phyloP scores from a whole-genome alignment of 2,329 filamentous ascomycete genomes.

The Laburnicola sp. region DNA sequence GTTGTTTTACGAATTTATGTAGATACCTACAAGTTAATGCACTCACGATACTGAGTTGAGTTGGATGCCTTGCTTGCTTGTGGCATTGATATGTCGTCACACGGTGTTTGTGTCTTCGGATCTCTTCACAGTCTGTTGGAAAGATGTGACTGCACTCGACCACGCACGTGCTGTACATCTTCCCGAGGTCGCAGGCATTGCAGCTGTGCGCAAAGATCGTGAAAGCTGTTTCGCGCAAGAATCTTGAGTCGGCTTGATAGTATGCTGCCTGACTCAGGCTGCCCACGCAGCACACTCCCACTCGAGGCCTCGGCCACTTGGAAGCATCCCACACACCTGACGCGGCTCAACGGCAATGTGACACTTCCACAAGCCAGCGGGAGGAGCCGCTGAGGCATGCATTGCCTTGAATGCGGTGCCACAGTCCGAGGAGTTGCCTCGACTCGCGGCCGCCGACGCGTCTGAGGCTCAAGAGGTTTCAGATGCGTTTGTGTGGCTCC shows the following conservation, averaged over 20 bases:
- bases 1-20: neutral
- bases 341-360: conserved; percentile 12
- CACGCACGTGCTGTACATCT: too few relatives aligned
- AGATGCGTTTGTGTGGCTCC: conserved; percentile 9
- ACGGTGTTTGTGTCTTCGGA: too few relatives aligned
- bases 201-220: too few relatives aligned
- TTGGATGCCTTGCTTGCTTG: too few relatives aligned
- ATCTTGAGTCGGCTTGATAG: too few relatives aligned
- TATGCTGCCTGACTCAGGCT: too few relatives aligned
- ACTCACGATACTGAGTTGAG: neutral
- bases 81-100: too few relatives aligned
- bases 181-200: too few relatives aligned
- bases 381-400: conserved; percentile 18
- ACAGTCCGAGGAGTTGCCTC: conserved; percentile 21
- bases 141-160: too few relatives aligned
- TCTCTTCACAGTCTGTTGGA: too few relatives aligned
- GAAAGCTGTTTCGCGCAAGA: too few relatives aligned
- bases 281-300: too few relatives aligned
- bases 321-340: neutral
- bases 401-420: conserved; percentile 15
- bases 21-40: neutral
- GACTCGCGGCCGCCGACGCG: conserved; percentile 10
- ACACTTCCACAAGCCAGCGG: neutral
- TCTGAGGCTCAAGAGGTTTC: conserved; percentile 21
- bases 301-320: neutral